These are phyloP conservation scores for button mushroom (Agaricus bisporus) DNA, from an alignment of 768 basidiomycete species.

Conservation along the genomic window DNA sequence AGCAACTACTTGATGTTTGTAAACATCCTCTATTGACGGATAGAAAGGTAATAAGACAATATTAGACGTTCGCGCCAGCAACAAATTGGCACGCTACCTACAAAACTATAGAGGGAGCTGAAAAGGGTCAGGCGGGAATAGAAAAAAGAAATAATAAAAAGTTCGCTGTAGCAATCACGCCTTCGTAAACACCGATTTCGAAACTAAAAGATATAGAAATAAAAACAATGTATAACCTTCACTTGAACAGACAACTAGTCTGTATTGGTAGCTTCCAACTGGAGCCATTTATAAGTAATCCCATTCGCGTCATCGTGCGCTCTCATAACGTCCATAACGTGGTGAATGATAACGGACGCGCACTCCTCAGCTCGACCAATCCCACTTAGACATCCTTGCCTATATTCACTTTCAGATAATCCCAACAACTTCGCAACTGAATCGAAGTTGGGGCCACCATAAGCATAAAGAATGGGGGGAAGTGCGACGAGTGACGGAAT, in stretches of 20 bases:
- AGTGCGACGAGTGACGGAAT: conserved; percentile 73
- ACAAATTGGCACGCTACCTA: too few species aligned
- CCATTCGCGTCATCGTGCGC: conserved; percentile 23
- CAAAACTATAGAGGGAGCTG: too few species aligned
- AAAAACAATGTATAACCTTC: too few species aligned
- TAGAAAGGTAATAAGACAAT: too few species aligned
- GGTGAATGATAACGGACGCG: conserved; percentile 49
- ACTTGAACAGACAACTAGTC: neutral
- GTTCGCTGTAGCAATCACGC: neutral
- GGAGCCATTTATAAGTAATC: conserved; percentile 43
- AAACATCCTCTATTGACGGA: too few species aligned
- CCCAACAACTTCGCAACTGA: conserved; percentile 52
- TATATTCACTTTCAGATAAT: conserved; percentile 56
- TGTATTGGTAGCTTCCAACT: conserved; percentile 33
- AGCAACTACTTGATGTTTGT: too few species aligned
- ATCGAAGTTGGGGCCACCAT: conserved; percentile 25
- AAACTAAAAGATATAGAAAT: too few species aligned
- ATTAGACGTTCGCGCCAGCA: too few species aligned
- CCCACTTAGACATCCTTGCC: conserved; percentile 62
- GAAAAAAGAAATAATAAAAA: neutral
- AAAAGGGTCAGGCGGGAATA: neutral
- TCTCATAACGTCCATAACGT: conserved; percentile 46
- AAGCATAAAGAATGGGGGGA: conserved; percentile 55
- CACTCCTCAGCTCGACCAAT: conserved; percentile 78
- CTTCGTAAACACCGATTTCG: too few species aligned